Evolutionary conservation across 2,329 filamentous ascomycete genomes (phyloP).

Genomic region (Triangularia setosa): DNA sequence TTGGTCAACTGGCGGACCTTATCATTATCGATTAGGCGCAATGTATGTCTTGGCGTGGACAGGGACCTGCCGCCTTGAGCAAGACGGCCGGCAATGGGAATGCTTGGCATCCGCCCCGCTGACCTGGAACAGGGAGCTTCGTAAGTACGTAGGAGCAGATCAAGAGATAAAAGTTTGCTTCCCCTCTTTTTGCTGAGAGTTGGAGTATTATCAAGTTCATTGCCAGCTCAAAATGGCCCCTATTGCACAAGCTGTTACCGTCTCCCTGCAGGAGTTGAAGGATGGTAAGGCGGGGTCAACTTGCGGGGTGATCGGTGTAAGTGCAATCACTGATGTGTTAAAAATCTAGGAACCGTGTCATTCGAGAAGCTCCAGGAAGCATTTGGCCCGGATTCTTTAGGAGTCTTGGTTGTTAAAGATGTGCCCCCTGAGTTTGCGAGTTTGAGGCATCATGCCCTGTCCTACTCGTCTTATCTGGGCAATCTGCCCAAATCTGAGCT

Average conservation of each 20-base stretch:
- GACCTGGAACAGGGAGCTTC: slow-evolving; percentile 10
- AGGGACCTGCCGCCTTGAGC: slow-evolving; percentile 16
- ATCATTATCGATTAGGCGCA: slow-evolving; percentile 22
- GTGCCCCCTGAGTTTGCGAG: slow-evolving; percentile 67
- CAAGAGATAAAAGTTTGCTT: neutral
- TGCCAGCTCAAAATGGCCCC: slow-evolving; percentile 41
- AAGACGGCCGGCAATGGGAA: slow-evolving; percentile 8
- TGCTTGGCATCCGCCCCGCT: slow-evolving; percentile 18
- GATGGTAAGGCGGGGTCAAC: slow-evolving; percentile 43
- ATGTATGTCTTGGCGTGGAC: neutral
- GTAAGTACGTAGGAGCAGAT: neutral
- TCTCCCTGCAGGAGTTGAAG: slow-evolving; percentile 58
- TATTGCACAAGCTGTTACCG: slow-evolving; percentile 54
- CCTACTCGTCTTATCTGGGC: slow-evolving; percentile 84
- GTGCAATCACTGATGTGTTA: neutral
- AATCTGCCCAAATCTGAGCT: slow-evolving; percentile 70
- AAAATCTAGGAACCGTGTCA: slow-evolving; percentile 56
- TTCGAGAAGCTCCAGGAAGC: slow-evolving; percentile 69
- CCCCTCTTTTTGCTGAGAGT: neutral
- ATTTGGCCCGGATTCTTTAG: slow-evolving; percentile 85
- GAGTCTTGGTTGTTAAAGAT: slow-evolving; percentile 89
- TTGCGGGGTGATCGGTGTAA: slow-evolving; percentile 11
- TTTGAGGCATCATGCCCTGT: slow-evolving; percentile 72
- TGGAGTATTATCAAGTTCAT: neutral
- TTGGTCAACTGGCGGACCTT: neutral